Conservation (phyloP, 192 early-diverging fungal species). For the Coemansia reversa region DNA sequence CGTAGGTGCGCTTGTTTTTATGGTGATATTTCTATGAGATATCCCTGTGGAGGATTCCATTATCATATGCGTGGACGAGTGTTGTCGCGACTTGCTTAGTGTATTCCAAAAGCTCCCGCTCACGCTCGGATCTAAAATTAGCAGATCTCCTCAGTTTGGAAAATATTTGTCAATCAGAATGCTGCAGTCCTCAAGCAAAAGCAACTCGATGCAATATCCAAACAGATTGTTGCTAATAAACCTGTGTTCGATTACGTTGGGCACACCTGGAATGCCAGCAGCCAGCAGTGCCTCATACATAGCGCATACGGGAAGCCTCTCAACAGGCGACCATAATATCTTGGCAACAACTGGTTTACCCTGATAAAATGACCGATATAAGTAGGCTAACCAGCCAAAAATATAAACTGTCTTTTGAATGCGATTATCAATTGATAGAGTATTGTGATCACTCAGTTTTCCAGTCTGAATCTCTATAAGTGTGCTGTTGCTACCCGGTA, state of each 20-base stretch:
- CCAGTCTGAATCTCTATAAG: no score
- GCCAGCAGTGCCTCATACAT: constrained; percentile 7
- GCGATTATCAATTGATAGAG: not conserved
- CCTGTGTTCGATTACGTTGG: constrained; percentile 1
- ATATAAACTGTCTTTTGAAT: not conserved
- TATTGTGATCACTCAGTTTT: no score
- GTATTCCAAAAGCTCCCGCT: not conserved
- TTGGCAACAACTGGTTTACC: not conserved
- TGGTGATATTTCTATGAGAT: constrained; percentile 16
- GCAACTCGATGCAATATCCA: constrained; percentile 16
- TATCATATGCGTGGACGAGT: not conserved
- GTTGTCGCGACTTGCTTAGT: not conserved
- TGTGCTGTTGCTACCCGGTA: no score
- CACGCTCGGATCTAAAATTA: not conserved
- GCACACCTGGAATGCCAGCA: not conserved
- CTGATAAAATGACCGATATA: not conserved
- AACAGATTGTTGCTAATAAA: not conserved
- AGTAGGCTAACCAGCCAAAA: not conserved
- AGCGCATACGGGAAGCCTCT: constrained; percentile 12
- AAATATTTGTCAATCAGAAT: not conserved
- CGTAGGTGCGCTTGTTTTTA: not conserved
- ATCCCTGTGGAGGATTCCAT: not conserved
- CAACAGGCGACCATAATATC: constrained; percentile 1
- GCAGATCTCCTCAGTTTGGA: not conserved
- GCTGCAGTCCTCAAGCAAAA: constrained; percentile 18